Percentiles rank a stretch among this genome's conserved stretches.
These are phyloP conservation scores for Aspergillus felis DNA, from an alignment of 2,329 filamentous ascomycete genomes.

Conservation along the genomic window DNA sequence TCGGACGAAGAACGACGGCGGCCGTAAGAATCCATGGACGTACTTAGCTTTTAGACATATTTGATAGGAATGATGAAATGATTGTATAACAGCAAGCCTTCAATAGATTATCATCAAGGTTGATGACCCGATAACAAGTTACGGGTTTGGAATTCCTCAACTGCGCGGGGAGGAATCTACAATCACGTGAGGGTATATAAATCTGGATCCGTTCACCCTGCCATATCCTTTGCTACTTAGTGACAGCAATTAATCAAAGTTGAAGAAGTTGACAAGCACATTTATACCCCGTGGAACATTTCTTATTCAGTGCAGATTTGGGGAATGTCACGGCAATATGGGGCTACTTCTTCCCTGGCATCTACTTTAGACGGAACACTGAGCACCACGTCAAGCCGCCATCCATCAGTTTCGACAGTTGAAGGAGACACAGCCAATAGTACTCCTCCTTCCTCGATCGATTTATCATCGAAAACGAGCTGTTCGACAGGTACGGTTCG, in stretches of 20 bases:
- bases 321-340: slow-evolving; percentile 25
- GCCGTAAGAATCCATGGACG: neutral
- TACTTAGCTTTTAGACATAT: neutral
- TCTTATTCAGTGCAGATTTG: neutral
- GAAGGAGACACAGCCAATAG: neutral
- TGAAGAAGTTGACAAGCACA: neutral
- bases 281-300: neutral
- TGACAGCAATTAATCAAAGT: slow-evolving; percentile 1
- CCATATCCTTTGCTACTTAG: neutral
- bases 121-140: neutral
- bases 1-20: neutral
- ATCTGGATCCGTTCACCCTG: slow-evolving; percentile 19
- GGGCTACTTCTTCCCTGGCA: slow-evolving; percentile 16
- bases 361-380: slow-evolving; percentile 19
- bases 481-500: slow-evolving; percentile 8
- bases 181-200: slow-evolving; percentile 30
- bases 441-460: slow-evolving; percentile 7
- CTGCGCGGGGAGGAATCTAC: slow-evolving; percentile 8
- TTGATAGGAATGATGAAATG: neutral
- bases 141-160: neutral
- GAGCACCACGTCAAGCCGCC: slow-evolving; percentile 8
- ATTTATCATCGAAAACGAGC: slow-evolving; percentile 5
- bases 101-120: neutral
- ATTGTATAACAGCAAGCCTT: neutral
- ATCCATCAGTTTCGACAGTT: slow-evolving; percentile 10